Base-by-base conservation (phyloP, 2,329 filamentous ascomycete genomes). In the Lasiodiplodia sp. region DNA sequence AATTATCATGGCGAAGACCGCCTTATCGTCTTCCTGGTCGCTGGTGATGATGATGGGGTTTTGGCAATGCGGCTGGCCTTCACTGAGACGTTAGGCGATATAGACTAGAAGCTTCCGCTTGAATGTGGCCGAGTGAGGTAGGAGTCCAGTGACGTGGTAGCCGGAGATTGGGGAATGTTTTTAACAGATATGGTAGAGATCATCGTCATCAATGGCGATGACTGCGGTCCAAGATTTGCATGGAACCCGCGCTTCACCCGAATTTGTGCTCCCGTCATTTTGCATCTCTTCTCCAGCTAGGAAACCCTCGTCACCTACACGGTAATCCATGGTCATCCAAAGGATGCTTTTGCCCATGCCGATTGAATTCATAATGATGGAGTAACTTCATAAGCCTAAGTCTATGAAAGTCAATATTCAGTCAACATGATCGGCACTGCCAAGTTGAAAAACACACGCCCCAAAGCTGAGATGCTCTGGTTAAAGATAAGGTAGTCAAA, bases 1-100 rank as follows among this genome's bases (percentile, higher is more conserved):
- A 63, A 94, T 81, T 76, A 94, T 92, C 38, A 79, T 75, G 5
- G 89, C 83, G 75, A 94, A 93, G 2, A 94, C 78, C 0, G 92
- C 93, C 21, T 92, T 91, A 78, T 95, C 92, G 75, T 95, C 92
- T 81, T 94, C 91, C 78, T 93, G 91, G 75, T 93, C 87, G 52
- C 92, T 91, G 49, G 91, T 86, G 68, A 91, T 90, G 75, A 90
- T 85, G 2, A 8, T 31, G 88, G 88, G 0, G 90, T 85, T 14
- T 84, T 83, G 8, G 88, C 84, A 71, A 87, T 83, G 25, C 23
- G 52, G 16, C 89, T 88, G 0, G 76, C 73, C 2, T 72, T 67
- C 1, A 86, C 80, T 4, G 92, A 81, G 0, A 84, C 67, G 0
- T 94, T 91, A 0, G 91, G 89, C 6, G 87, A 91, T n/a, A n/a